phyloP scores from a whole-genome alignment of 805 yeast species.

The Komagataella populi region DNA sequence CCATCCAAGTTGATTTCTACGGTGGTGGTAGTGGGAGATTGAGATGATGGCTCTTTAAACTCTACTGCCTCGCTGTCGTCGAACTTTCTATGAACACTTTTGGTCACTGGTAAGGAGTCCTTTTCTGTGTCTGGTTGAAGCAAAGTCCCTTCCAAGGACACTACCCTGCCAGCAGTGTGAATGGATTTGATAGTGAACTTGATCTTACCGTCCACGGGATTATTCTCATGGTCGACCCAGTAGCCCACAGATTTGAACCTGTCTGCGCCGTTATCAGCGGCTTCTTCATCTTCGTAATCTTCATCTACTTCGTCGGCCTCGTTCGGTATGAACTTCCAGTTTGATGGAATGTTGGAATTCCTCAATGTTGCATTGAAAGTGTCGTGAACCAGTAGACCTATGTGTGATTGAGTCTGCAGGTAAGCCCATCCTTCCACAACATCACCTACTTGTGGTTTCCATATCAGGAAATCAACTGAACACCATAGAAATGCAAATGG shows the following conservation, averaged over 20 bases:
- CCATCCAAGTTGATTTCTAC: slow-evolving; percentile 4
- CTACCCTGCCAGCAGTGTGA: slow-evolving; percentile 66
- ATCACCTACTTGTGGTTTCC: slow-evolving; percentile 90
- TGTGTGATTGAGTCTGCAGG: slow-evolving; percentile 90
- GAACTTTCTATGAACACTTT: slow-evolving; percentile 25
- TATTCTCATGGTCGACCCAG: slow-evolving; percentile 73
- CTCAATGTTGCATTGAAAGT: slow-evolving; percentile 91
- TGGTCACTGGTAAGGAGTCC: slow-evolving; percentile 37
- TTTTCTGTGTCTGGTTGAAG: slow-evolving; percentile 41
- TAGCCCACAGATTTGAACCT: slow-evolving; percentile 57
- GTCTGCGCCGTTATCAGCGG: neutral
- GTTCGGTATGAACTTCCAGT: slow-evolving; percentile 75
- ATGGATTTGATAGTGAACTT: slow-evolving; percentile 62
- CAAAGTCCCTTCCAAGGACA: slow-evolving; percentile 83
- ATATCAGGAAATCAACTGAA: slow-evolving; percentile 64
- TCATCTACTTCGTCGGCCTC: slow-evolving; percentile 44
- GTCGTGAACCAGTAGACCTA: slow-evolving; percentile 83
- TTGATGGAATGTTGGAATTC: slow-evolving; percentile 69
- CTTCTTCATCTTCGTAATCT: slow-evolving; percentile 3
- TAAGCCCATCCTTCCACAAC: slow-evolving; percentile 74
- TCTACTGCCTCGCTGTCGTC: slow-evolving; percentile 13
- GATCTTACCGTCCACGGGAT: slow-evolving; percentile 71
- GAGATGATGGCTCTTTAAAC: slow-evolving; percentile 1
- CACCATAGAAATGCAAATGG: slow-evolving; percentile 90
- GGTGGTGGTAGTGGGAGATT: slow-evolving; percentile 4